A percentile compares a stretch with the other conserved stretches of the same genome.
Evolutionary conservation across 2,329 filamentous ascomycete genomes (phyloP).

Genomic region (Setomelanomma holmii): DNA sequence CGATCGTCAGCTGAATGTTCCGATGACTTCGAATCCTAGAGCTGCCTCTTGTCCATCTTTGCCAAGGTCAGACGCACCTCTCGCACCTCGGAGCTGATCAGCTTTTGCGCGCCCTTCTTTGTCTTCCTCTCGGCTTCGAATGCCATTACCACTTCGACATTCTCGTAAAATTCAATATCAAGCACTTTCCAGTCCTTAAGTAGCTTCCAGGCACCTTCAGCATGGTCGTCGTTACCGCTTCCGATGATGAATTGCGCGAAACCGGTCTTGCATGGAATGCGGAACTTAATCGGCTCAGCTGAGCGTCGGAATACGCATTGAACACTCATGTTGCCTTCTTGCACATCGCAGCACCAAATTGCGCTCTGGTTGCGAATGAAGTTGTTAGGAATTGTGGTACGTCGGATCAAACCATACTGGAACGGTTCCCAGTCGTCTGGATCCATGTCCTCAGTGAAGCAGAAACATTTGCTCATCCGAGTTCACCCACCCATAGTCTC

Average conservation of each 20-base stretch:
- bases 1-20: too few relatives aligned
- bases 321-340: background rate
- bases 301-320: background rate
- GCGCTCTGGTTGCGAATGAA: background rate
- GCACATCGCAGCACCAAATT: background rate
- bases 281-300: background rate
- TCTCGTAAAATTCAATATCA: background rate
- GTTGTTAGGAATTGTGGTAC: background rate
- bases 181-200: background rate
- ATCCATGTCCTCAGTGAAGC: background rate
- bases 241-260: background rate
- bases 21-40: too few relatives aligned
- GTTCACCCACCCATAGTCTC: background rate
- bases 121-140: background rate
- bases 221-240: background rate
- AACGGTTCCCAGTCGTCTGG: background rate
- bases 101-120: background rate
- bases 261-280: background rate
- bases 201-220: background rate
- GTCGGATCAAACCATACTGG: background rate
- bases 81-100: background rate
- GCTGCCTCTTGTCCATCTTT: too few relatives aligned
- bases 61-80: background rate
- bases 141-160: background rate
- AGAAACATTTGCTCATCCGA: background rate